phyloP scores from a whole-genome alignment of 257 asterid genomes.

The Dorcoceras hygrometricum region DNA sequence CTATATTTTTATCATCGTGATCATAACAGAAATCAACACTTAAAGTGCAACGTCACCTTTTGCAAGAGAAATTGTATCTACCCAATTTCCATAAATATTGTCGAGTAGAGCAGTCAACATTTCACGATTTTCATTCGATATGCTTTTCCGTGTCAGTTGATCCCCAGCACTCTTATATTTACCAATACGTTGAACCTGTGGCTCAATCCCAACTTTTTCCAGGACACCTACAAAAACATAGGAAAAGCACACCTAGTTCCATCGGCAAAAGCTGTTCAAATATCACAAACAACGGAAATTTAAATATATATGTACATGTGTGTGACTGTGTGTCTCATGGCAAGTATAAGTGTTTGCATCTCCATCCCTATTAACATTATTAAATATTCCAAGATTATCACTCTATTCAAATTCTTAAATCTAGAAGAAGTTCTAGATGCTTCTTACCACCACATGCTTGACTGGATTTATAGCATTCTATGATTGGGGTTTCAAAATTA shows the following conservation, averaged over 20 bases:
- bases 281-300: background rate
- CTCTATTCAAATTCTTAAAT: no score
- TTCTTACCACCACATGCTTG: no score
- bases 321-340: no score
- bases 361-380: no score
- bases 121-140: constrained; percentile 88
- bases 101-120: constrained; percentile 83
- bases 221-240: constrained; percentile 61
- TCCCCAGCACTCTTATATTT: constrained; percentile 97
- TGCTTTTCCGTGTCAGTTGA: constrained; percentile 69
- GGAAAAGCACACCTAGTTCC: background rate
- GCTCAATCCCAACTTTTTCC: constrained; percentile 87
- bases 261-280: background rate
- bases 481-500: constrained; percentile 10
- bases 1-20: no score
- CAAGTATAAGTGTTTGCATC: no score
- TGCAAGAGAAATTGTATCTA: constrained; percentile 58
- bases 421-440: no score
- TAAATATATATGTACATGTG: no score
- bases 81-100: constrained; percentile 76
- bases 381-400: no score
- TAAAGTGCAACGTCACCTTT: constrained; percentile 50
- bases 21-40: no score
- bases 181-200: constrained; percentile 87
- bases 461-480: no score